These are phyloP conservation scores for Polyplosphaeria fusca DNA, from an alignment of 495 filamentous ascomycete species.

Conservation along the genomic window DNA sequence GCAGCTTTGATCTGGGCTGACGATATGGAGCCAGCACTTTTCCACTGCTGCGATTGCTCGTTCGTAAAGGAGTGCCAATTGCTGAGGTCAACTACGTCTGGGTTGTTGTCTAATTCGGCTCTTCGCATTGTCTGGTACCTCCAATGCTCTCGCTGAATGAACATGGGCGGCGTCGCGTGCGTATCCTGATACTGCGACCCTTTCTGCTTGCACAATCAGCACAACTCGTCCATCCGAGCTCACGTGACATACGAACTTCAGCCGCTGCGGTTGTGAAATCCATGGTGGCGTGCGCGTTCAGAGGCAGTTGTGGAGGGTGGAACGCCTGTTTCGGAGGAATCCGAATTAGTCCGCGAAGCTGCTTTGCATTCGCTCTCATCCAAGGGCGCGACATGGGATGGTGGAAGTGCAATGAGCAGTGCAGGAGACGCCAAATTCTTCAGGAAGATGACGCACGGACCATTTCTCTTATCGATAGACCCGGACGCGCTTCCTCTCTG, in stretches of 20 bases:
- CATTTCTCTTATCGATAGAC: background rate
- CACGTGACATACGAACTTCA: constrained; percentile 21
- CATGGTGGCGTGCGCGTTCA: background rate
- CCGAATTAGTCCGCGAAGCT: too few species aligned
- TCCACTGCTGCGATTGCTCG: constrained; percentile 13
- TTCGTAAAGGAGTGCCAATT: constrained; percentile 12
- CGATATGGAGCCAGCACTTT: constrained; percentile 7
- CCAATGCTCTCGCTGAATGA: constrained; percentile 27
- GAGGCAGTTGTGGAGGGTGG: background rate
- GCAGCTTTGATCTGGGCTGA: constrained; percentile 14
- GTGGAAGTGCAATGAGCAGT: background rate
- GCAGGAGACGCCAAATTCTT: background rate
- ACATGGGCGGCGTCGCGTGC: constrained; percentile 22
- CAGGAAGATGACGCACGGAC: background rate
- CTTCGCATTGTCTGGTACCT: constrained; percentile 26
- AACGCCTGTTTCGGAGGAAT: too few species aligned
- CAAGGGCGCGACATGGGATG: background rate
- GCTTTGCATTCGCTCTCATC: too few species aligned
- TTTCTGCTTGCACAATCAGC: background rate
- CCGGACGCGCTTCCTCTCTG: background rate
- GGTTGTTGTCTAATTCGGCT: constrained; percentile 16
- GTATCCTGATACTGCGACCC: constrained; percentile 25
- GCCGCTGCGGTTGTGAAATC: background rate
- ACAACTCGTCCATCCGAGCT: background rate
- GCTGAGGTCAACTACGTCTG: constrained; percentile 14